Evolutionary conservation across 306 rosid genomes (phyloP), one percentile per base, ranked within the genome.

Genomic region (Sindora glabra): DNA sequence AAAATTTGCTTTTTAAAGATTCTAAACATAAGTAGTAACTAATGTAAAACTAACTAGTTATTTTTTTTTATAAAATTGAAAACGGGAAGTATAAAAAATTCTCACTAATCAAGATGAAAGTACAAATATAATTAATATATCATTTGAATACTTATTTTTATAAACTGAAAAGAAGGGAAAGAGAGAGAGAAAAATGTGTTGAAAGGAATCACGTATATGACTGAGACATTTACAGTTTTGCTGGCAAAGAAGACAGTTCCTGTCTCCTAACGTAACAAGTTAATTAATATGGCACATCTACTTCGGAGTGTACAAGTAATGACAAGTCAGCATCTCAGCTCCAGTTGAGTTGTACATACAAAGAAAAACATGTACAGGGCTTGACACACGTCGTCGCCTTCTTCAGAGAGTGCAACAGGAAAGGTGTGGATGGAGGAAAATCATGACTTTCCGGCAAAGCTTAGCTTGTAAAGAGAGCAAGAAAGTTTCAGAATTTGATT

Each of bases 311-410:
- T 26, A 37, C 59, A 73, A 52, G 48, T 48, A 23, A 54, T 72
- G 68, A 71, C 61, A 79, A 68, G 76, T 69, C 77, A 30, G 54
- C 63, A 26, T 65, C 70, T 67, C 59, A 60, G 59, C 38, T 58
- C 44, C 48, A 47, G 32, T 42, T 61, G n/a, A 65, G 72, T 55
- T 36, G 44, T 29, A 41, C 27, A 21, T 13, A 5, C 3, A 16
- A 64, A 63, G 44, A 63, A 44, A 41, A 61, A 57, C 32, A n/a
- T 25, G 15, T 52, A 66, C 14, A 27, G 5, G 5, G 25, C 49
- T 59, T 29, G 72, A 72, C 79, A 56, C 45, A 15, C 61, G 69
- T 61, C 68, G n/a, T 1, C 39, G 17, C 29, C 46, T 58, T 40
- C 33, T 45, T 39, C 24, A 5, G 9, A 41, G 13, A 27, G n/a